phyloP scores from a whole-genome alignment of 2,329 filamentous ascomycete species.

The Colletotrichum eremochloae region DNA sequence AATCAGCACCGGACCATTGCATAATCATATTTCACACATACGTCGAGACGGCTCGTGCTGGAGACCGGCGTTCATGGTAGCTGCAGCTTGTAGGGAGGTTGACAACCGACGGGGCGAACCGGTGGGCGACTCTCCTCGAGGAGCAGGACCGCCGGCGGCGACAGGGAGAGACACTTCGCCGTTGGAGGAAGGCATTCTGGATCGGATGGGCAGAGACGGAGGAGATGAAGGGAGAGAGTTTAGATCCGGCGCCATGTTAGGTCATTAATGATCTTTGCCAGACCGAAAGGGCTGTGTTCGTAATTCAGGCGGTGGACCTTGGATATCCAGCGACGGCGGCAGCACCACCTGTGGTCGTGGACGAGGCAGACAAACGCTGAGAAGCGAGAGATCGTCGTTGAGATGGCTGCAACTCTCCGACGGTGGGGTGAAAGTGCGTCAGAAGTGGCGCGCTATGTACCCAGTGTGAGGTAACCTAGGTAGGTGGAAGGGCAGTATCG shows the following conservation, averaged over 20 bases:
- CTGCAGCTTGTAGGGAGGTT: constrained; percentile 80
- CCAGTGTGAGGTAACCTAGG: constrained; percentile 33
- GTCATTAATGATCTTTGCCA: constrained; percentile 23
- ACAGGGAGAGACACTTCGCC: constrained; percentile 38
- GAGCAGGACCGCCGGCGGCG: constrained; percentile 4
- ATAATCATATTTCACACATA: constrained; percentile 51
- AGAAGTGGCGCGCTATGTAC: constrained; percentile 28
- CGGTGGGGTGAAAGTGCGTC: constrained; percentile 39
- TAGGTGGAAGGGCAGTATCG: neutral
- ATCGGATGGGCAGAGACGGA: constrained; percentile 27
- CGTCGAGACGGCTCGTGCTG: constrained; percentile 73
- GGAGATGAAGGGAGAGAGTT: constrained; percentile 41
- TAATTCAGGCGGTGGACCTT: constrained; percentile 12
- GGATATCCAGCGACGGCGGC: neutral
- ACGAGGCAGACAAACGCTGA: neutral
- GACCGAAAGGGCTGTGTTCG: constrained; percentile 1
- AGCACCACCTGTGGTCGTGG: neutral
- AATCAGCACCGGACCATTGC: constrained; percentile 3
- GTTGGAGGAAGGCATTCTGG: constrained; percentile 42
- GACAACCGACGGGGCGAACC: constrained; percentile 75
- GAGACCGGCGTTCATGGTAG: constrained; percentile 82
- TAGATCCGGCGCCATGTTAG: constrained; percentile 40
- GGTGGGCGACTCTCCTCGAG: constrained; percentile 65
- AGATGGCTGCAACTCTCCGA: constrained; percentile 15
- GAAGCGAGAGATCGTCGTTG: constrained; percentile 31